These are phyloP conservation scores for Penicillium paneum DNA, from an alignment of 2,329 filamentous ascomycete species.

Conservation along the genomic window DNA sequence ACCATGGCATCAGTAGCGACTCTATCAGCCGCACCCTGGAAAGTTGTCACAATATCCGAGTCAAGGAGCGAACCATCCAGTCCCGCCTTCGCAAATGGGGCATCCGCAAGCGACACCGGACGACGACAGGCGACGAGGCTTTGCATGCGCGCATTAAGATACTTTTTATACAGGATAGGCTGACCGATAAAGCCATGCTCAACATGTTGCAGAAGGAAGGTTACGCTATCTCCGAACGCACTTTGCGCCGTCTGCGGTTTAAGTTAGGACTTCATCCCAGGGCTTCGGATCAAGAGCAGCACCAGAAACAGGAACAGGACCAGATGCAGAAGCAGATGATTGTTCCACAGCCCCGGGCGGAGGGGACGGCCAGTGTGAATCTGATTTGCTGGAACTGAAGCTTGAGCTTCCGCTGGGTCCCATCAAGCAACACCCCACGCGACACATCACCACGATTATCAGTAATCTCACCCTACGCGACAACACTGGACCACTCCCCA, in stretches of 20 bases:
- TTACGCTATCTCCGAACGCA: constrained; percentile 26
- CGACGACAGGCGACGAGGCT: constrained; percentile 22
- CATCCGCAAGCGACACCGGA: constrained; percentile 25
- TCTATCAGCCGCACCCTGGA: constrained; percentile 23
- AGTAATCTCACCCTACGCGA: constrained; percentile 1
- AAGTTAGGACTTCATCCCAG: constrained; percentile 24
- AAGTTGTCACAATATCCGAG: constrained; percentile 24
- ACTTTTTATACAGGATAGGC: constrained; percentile 20
- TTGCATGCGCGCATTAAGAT: constrained; percentile 23
- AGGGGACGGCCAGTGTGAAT: background rate
- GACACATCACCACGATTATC: background rate
- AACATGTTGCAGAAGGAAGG: constrained; percentile 22
- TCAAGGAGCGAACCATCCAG: constrained; percentile 25
- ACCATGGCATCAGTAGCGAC: constrained; percentile 24
- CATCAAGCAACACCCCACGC: background rate
- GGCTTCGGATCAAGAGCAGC: constrained; percentile 14
- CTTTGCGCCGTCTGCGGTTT: constrained; percentile 24
- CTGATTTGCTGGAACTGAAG: background rate
- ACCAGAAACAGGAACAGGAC: background rate
- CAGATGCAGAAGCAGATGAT: background rate
- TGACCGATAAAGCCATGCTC: constrained; percentile 27
- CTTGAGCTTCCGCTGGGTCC: background rate
- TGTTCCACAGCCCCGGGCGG: background rate
- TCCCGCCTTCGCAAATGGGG: constrained; percentile 27
- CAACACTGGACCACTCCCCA: background rate